Evolutionary conservation across 768 basidiomycete species (phyloP).

Genomic region (Phylloporus scabripes): DNA sequence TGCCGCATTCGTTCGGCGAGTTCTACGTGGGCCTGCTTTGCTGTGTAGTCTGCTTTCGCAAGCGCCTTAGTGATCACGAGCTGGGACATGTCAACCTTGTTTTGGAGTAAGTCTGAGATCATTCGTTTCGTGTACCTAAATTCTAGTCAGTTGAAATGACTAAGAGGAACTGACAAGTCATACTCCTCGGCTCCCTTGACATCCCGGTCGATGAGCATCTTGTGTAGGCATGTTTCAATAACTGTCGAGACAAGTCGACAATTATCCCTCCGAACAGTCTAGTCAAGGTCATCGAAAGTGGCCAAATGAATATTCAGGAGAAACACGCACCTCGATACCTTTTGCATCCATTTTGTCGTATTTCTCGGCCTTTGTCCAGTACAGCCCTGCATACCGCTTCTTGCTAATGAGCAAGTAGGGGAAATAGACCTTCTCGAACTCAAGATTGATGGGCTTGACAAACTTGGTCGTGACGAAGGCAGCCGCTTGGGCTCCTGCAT

Average conservation of each 20-base stretch:
- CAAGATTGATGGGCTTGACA: slow-evolving; percentile 93
- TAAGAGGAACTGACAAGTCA: slow-evolving; percentile 22
- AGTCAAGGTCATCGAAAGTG: neutral
- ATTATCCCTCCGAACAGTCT: slow-evolving; percentile 98
- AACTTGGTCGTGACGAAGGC: slow-evolving; percentile 88
- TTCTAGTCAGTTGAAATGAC: slow-evolving; percentile 15
- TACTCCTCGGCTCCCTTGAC: slow-evolving; percentile 92
- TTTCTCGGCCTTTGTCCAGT: slow-evolving; percentile 94
- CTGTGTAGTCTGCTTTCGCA: slow-evolving; percentile 87
- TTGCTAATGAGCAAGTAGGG: slow-evolving; percentile 98
- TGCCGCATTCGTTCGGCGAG: slow-evolving; percentile 93
- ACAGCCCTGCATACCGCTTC: slow-evolving; percentile 96
- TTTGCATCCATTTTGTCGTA: slow-evolving; percentile 99
- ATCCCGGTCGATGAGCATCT: slow-evolving; percentile 94
- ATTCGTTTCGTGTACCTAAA: slow-evolving; percentile 86
- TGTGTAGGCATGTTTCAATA: slow-evolving; percentile 96
- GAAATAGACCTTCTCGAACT: slow-evolving; percentile 99
- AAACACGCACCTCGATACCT: slow-evolving; percentile 81
- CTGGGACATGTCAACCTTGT: slow-evolving; percentile 98
- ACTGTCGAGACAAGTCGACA: slow-evolving; percentile 98
- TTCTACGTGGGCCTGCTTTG: slow-evolving; percentile 95
- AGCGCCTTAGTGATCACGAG: slow-evolving; percentile 98
- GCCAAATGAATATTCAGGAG: neutral
- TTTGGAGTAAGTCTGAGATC: slow-evolving; percentile 91
- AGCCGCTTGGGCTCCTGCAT: slow-evolving; percentile 83